These are phyloP conservation scores for Bjerkandera adusta DNA, from an alignment of 1,284 basidiomycete genomes.

Conservation along the genomic window DNA sequence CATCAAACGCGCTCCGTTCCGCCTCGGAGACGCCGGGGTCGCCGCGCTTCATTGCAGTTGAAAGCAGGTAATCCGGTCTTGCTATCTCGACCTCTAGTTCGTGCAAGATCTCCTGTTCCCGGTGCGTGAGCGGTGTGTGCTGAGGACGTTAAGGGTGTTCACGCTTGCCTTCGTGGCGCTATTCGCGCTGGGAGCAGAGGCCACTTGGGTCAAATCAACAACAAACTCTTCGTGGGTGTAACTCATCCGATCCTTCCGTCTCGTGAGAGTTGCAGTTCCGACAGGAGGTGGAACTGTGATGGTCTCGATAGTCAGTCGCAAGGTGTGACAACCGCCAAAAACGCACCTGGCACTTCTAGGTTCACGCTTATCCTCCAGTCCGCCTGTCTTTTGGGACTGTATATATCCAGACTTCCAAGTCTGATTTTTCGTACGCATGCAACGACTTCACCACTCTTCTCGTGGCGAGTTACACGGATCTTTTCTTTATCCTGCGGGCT, in stretches of 20 bases:
- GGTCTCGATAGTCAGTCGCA: conserved; percentile 1
- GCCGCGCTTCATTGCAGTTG: conserved; percentile 55
- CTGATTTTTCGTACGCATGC: conserved; percentile 78
- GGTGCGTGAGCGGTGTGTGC: conserved; percentile 9
- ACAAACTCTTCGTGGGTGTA: conserved; percentile 92
- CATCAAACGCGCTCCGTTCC: conserved; percentile 74
- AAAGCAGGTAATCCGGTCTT: conserved; percentile 56
- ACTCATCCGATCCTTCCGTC: conserved; percentile 89
- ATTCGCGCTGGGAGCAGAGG: conserved; percentile 43
- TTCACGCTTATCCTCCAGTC: conserved; percentile 95
- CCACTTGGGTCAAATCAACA: conserved; percentile 94
- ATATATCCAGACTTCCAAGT: conserved; percentile 87
- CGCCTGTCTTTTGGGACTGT: conserved; percentile 76
- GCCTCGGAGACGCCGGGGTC: conserved; percentile 54
- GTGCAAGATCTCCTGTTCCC: conserved; percentile 59
- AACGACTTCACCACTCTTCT: conserved; percentile 64
- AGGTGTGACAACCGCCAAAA: too few relatives aligned
- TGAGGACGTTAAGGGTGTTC: too few relatives aligned
- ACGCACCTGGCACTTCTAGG: conserved; percentile 74
- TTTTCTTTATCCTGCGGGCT: conserved; percentile 53
- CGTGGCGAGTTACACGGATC: conserved; percentile 84
- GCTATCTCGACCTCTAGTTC: conserved; percentile 75
- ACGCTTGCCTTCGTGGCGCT: too few relatives aligned
- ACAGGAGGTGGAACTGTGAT: conserved; percentile 24
- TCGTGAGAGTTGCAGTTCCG: conserved; percentile 54